A percentile compares a stretch with the other conserved stretches of the same genome.
Evolutionary conservation across 177 flowering plant genomes (phyloP).

Genomic region (Viscum album): DNA sequence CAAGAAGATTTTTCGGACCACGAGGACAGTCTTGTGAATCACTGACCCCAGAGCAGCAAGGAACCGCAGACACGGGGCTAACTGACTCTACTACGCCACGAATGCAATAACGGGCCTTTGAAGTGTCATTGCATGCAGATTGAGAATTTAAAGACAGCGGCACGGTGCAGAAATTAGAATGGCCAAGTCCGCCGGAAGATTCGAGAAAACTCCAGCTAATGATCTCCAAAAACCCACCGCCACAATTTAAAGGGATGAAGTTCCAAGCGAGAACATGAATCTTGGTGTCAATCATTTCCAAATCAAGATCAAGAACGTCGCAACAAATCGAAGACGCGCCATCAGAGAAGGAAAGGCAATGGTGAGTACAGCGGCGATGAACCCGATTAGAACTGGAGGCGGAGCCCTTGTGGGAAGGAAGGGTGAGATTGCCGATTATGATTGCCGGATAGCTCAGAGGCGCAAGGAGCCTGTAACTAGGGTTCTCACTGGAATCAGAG

Average conservation of each 20-base stretch:
- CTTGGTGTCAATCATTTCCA: slow-evolving; percentile 27
- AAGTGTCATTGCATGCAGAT: slow-evolving; percentile 6
- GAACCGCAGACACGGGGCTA: slow-evolving; percentile 54
- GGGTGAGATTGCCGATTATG: slow-evolving; percentile 17
- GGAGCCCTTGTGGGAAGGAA: slow-evolving; percentile 6
- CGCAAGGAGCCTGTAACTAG: slow-evolving; percentile 20
- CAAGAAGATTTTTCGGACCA: slow-evolving; percentile 23
- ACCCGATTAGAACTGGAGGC: slow-evolving; percentile 8
- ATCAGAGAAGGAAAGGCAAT: slow-evolving; percentile 61
- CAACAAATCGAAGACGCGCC: slow-evolving; percentile 46
- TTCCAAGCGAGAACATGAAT: slow-evolving; percentile 68
- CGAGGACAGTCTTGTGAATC: slow-evolving; percentile 10
- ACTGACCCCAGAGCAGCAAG: slow-evolving; percentile 27
- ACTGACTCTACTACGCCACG: slow-evolving; percentile 43
- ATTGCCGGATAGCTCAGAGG: slow-evolving; percentile 9
- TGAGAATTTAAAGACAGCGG: slow-evolving; percentile 18
- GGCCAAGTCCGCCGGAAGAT: slow-evolving; percentile 5
- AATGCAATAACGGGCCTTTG: slow-evolving; percentile 22
- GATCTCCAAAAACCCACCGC: slow-evolving; percentile 62
- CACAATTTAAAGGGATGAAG: slow-evolving; percentile 47
- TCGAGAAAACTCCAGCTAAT: slow-evolving; percentile 46
- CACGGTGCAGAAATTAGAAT: slow-evolving; percentile 16
- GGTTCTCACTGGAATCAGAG: slow-evolving; percentile 29
- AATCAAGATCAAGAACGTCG: slow-evolving; percentile 37
- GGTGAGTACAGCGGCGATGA: slow-evolving; percentile 13